A percentile compares a stretch with the other conserved stretches of the same genome.
Conservation (phyloP, 139 green algal species). For the Marvania coccoides region DNA sequence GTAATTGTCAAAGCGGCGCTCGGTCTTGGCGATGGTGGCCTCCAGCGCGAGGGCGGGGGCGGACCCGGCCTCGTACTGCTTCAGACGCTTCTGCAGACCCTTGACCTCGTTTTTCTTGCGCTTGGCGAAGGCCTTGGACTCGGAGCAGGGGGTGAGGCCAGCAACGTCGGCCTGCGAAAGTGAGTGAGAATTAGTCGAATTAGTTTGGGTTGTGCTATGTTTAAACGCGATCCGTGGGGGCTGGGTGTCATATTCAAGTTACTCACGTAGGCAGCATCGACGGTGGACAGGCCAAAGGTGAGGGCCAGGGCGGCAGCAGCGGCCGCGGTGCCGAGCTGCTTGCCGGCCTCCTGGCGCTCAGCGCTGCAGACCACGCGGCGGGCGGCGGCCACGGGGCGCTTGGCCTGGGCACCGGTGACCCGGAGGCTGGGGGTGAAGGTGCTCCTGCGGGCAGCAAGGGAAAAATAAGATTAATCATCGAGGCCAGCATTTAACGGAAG, state of each 20-base stretch:
- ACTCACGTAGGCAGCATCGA: constrained; percentile 85
- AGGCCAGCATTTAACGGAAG: too few species aligned
- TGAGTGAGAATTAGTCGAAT: too few species aligned
- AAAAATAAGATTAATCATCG: too few species aligned
- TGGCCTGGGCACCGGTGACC: neutral
- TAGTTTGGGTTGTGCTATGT: too few species aligned
- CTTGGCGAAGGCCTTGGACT: constrained; percentile 94
- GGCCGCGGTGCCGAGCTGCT: constrained; percentile 36
- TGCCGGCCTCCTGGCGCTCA: constrained; percentile 22
- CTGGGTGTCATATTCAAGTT: constrained; percentile 85
- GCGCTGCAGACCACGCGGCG: constrained; percentile 10
- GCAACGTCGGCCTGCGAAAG: constrained; percentile 69
- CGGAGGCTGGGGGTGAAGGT: neutral
- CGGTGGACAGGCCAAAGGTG: constrained; percentile 47
- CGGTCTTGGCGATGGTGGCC: constrained; percentile 90
- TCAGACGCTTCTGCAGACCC: constrained; percentile 73
- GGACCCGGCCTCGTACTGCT: constrained; percentile 82
- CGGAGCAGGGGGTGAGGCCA: constrained; percentile 90
- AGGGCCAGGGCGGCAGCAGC: constrained; percentile 62
- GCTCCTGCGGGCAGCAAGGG: neutral
- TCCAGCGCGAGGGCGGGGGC: constrained; percentile 84
- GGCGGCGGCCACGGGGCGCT: neutral
- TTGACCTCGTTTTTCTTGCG: constrained; percentile 91
- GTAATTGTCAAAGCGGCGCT: constrained; percentile 93
- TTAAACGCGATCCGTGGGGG: too few species aligned